Evolutionary conservation across 805 yeast genomes (phyloP), one percentile per base, ranked within the genome.

Genomic region (Yarrowia sp.): DNA sequence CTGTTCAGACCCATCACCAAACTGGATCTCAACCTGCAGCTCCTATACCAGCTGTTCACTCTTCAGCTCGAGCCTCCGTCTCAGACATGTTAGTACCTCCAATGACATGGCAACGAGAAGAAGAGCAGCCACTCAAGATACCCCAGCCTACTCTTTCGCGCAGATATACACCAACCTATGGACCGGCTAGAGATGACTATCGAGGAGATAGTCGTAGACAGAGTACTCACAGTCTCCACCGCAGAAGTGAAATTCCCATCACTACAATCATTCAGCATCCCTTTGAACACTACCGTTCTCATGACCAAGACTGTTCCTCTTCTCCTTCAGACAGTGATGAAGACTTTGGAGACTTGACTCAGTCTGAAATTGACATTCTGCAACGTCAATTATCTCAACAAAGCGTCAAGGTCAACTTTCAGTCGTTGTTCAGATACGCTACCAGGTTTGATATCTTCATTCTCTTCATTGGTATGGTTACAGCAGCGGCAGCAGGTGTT

Each of bases 401-500:
- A 14, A 48, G 32, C 3, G 38, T 48, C 19, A 32, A 48, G 9
- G 26, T 48, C 38, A 48, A 30, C 38, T 51, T 51, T 11, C 10
- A 21, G 4, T 70, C 77, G 0, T 68, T 77, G 21, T 78, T 70
- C 67, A 67, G 76, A 26, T 78, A 74, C 67, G 78, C 80, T 3
- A 70, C 71, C 26, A 63, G 64, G 10, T 54, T 43, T 38, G 81
- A 78, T 46, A 54, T 67, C 7, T 54, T 70, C 38, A 52, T 75
- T 32, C 69, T 76, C 16, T 16, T 68, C 7, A 6, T 74, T 10
- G 81, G 79, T 2, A 67, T 70, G 16, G 64, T 71, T 21, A 68
- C 72, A 48, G 71, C 81, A 0, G 68, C 75, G 7, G 74, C 75
- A 6, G 75, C 76, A 16, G 81, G 81, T 17, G 79, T 76, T 24